Evolutionary conservation across 2,329 filamentous ascomycete genomes (phyloP), one percentile per base, ranked within the genome.

Genomic region (Ophiosphaerella korrae): DNA sequence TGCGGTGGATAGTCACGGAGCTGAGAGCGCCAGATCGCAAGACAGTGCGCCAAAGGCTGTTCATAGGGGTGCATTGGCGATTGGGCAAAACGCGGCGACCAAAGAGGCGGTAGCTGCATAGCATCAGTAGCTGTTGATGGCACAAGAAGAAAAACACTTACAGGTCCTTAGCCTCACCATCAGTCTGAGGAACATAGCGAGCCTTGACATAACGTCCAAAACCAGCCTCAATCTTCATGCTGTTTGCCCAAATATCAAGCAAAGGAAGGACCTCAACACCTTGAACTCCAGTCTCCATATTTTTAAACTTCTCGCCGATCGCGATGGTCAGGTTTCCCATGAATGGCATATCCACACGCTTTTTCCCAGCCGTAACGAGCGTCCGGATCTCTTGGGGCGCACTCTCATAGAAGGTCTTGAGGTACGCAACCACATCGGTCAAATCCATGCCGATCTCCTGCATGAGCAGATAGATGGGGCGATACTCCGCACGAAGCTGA

Each of bases 151-250:
- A 7, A 5, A 13, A 13, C 1, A 60, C 64, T 57, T 49, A 67
- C 64, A 71, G 45, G 36, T 71, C 68, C 46, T 70, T 71, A 7
- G 64, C 62, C 29, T 71, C 67, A 2, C 64, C 66, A 35, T 71
- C 67, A 5, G n/a, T n/a, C 31, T 55, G 50, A 3, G 60, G 54
- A 3, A 45, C 14, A 32, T 66, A 65, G 4, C 31, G 12, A 3
- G 8, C 18, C 13, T 52, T 50, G n/a, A 57, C 36, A 26, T 70
- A 71, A 5, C 67, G 57, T 7, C 68, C 67, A 33, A 71, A 70
- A 2, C 63, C 66, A 8, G 64, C 63, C 41, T 68, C 58, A 16
- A 71, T 60, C 40, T 60, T 62, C 37, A 53, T 47, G 11, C 53
- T 60, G 41, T 71, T 70, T 5, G 67, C 66, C 67, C 66, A 71